A percentile compares a stretch with the other conserved stretches of the same genome.
These are phyloP conservation scores for Tolypocladium amazonense DNA, from an alignment of 2,329 filamentous ascomycete species.

Conservation along the genomic window DNA sequence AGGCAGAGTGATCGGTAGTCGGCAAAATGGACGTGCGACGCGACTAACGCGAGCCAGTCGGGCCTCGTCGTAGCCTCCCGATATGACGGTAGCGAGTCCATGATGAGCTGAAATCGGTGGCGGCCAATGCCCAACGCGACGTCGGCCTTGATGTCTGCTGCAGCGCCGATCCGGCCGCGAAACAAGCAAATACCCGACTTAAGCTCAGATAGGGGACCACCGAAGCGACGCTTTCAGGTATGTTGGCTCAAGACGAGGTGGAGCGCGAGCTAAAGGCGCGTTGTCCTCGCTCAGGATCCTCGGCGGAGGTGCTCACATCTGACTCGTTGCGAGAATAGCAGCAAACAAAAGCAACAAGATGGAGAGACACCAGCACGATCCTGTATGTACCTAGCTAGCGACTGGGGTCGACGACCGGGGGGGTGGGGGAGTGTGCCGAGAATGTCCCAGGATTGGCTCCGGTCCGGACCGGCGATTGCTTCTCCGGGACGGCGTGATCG, in stretches of 20 bases:
- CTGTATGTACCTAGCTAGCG: not conserved
- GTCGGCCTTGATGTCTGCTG: not conserved
- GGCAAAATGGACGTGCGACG: slow-evolving; percentile 28
- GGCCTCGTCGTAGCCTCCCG: slow-evolving; percentile 32
- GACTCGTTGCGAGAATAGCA: not conserved
- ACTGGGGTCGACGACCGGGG: not conserved
- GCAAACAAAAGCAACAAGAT: not conserved
- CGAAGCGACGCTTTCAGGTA: not conserved
- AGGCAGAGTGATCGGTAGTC: slow-evolving; percentile 37
- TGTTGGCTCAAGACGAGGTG: not conserved
- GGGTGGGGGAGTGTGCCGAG: not conserved
- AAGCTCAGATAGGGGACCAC: not conserved
- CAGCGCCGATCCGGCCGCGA: not conserved
- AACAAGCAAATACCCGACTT: not conserved
- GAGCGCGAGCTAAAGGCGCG: not conserved
- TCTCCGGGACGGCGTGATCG: not conserved
- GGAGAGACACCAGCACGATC: not conserved
- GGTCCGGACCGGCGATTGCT: not conserved
- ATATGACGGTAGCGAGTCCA: slow-evolving; percentile 39
- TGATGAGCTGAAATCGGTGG: slow-evolving; percentile 1
- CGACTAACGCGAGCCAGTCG: slow-evolving; percentile 40
- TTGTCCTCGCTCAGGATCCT: not conserved
- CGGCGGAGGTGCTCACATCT: not conserved
- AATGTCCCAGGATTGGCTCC: not conserved
- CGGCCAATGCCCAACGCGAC: not conserved